Evolutionary conservation across 192 early-diverging fungal genomes (phyloP).

Genomic region (Geosiphon pyriformis): DNA sequence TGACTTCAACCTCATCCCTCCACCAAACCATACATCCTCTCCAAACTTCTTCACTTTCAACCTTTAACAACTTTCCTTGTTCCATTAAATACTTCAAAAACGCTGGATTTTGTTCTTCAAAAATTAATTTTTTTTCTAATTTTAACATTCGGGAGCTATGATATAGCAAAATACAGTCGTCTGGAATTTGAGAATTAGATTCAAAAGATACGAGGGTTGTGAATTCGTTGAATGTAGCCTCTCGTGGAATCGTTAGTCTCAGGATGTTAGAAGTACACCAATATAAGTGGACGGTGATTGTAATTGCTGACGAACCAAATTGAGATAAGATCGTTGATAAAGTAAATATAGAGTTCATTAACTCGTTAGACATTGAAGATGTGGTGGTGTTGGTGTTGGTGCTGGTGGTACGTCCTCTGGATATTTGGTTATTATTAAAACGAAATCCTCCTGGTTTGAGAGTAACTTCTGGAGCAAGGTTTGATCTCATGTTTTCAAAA

Average conservation of each 20-base stretch:
- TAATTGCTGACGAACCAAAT: too few species aligned
- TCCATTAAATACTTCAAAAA: background rate
- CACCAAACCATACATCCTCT: background rate
- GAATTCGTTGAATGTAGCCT: background rate
- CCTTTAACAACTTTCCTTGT: background rate
- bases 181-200: background rate
- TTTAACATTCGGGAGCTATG: background rate
- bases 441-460: too few species aligned
- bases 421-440: too few species aligned
- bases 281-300: too few species aligned
- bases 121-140: background rate
- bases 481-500: too few species aligned
- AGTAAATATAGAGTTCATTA: too few species aligned
- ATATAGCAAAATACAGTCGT: background rate
- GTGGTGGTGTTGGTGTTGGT: too few species aligned
- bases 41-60: background rate
- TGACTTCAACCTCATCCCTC: background rate
- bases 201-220: background rate
- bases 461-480: too few species aligned
- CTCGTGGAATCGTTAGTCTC: background rate
- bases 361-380: too few species aligned
- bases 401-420: too few species aligned
- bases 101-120: background rate
- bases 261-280: too few species aligned
- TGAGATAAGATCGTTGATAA: too few species aligned